These are phyloP conservation scores for Penicillium sp. DNA, from an alignment of 2,329 filamentous ascomycete species.

Conservation along the genomic window DNA sequence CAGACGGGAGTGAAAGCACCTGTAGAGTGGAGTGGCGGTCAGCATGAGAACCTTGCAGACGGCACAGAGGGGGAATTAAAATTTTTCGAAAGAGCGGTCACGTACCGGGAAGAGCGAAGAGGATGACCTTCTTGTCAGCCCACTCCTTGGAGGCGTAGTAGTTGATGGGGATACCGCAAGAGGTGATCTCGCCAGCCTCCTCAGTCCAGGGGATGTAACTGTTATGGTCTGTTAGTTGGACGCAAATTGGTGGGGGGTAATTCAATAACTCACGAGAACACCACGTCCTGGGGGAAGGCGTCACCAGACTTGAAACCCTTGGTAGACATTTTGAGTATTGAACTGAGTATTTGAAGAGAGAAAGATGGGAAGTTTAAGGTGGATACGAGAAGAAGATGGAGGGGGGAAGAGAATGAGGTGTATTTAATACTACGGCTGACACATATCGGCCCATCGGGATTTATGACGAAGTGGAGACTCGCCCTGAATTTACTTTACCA, in stretches of 20 bases:
- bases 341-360: not conserved
- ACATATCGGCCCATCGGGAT: constrained; percentile 28
- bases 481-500: constrained; percentile 4
- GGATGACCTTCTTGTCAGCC: constrained; percentile 67
- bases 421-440: constrained; percentile 24
- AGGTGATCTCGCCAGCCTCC: constrained; percentile 65
- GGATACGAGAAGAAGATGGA: constrained; percentile 5
- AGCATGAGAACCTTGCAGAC: constrained; percentile 13
- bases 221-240: not conserved
- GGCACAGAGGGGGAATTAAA: not conserved
- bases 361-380: constrained; percentile 2
- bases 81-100: constrained; percentile 16
- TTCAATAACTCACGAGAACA: constrained; percentile 62
- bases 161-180: constrained; percentile 73
- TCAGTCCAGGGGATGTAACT: constrained; percentile 75
- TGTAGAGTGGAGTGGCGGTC: constrained; percentile 19
- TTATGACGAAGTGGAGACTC: constrained; percentile 18
- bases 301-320: constrained; percentile 72
- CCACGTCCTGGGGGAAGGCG: constrained; percentile 73
- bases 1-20: constrained; percentile 86
- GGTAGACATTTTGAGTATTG: constrained; percentile 53
- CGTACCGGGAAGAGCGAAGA: constrained; percentile 64
- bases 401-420: constrained; percentile 8
- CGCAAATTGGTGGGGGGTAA: not conserved
- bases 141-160: constrained; percentile 79